Evolutionary conservation across 352 stramenopile species (phyloP).

Genomic region (Albugo laibachii): DNA sequence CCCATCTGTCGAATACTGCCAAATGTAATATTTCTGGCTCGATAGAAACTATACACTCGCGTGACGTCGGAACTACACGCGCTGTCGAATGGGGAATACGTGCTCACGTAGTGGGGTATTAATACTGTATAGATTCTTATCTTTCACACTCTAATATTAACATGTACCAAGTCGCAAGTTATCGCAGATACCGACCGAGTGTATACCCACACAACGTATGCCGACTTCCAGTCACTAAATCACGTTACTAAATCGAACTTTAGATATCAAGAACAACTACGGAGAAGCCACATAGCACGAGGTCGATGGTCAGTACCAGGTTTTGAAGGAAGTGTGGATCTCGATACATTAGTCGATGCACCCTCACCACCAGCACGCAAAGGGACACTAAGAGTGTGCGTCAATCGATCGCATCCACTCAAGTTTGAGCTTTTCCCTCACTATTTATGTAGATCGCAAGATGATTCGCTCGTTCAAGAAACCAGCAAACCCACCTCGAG

Average conservation of each 20-base stretch:
- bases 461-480: no score
- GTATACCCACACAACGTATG: no score
- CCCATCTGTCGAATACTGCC: no score
- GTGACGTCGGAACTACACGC: background rate
- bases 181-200: background rate
- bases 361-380: slow-evolving; percentile 21
- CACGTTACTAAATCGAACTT: background rate
- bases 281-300: slow-evolving; percentile 7
- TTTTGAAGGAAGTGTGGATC: slow-evolving; percentile 34
- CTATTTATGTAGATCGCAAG: no score
- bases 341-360: slow-evolving; percentile 60
- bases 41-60: slow-evolving; percentile 1
- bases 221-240: no score
- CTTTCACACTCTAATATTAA: background rate
- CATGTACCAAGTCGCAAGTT: background rate
- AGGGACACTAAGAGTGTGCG: no score
- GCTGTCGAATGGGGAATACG: background rate
- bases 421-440: no score
- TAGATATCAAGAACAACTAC: background rate
- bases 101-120: background rate
- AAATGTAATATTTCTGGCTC: background rate
- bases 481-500: no score
- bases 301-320: slow-evolving; percentile 56
- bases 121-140: no score
- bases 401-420: no score